Percentiles rank a stretch among this genome's conserved stretches.
phyloP scores from a whole-genome alignment of 179 eudicot species.

The Spergularia azorica region DNA sequence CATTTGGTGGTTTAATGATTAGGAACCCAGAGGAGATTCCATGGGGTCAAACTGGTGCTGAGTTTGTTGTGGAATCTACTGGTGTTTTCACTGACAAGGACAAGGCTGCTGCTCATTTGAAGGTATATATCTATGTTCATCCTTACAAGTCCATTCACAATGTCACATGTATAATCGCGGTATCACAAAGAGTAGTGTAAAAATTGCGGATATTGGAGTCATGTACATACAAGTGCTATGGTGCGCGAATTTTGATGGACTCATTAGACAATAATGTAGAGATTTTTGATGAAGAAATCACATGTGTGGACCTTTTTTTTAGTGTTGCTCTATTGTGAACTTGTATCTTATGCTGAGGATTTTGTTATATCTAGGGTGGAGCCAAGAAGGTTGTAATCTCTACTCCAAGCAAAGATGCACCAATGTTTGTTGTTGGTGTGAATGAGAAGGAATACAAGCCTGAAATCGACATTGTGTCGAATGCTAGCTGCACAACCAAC shows the following conservation, averaged over 20 bases:
- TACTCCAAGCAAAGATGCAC: constrained; percentile 86
- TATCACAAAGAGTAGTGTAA: no score
- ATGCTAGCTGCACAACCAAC: constrained; percentile 84
- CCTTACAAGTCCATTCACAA: no score
- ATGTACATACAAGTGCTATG: no score
- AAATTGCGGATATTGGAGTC: no score
- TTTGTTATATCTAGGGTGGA: constrained; percentile 55
- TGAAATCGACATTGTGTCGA: constrained; percentile 70
- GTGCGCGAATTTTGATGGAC: no score
- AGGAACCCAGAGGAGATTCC: constrained; percentile 83
- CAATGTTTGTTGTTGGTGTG: constrained; percentile 90
- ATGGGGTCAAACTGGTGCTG: constrained; percentile 60
- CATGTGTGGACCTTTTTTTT: no score
- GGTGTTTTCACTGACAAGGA: constrained; percentile 76
- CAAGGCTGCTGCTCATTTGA: constrained; percentile 73
- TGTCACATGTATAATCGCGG: no score
- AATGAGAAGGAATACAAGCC: constrained; percentile 74
- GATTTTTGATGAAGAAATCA: no score
- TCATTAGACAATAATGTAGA: no score
- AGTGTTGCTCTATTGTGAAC: no score
- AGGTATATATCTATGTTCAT: constrained; percentile 28
- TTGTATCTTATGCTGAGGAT: background rate
- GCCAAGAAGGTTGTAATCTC: constrained; percentile 85
- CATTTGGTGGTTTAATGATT: background rate
- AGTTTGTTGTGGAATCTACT: constrained; percentile 65